Base-by-base conservation (phyloP, 176 grass and related monocot species). In the Aegilops speltoides region DNA sequence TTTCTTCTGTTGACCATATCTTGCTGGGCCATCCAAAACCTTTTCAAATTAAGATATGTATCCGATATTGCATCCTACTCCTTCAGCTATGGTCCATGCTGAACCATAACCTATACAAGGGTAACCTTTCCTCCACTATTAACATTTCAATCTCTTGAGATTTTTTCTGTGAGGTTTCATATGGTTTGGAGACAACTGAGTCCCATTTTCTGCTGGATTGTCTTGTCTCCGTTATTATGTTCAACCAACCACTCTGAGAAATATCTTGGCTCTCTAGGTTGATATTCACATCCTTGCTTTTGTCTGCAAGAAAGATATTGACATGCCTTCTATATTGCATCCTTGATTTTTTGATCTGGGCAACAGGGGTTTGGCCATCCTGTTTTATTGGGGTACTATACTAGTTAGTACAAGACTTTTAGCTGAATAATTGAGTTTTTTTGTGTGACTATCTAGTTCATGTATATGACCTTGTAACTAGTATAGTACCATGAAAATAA, bases 31-130 rank as follows among this genome's bases (percentile, higher is more conserved):
- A 77, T 70, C 28, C 48, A 36, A 45, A 76, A 77, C 26, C 36
- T 84, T 74, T 50, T 37, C 4, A 69, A 52, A 62, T 64, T 26
- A 29, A 77, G 22, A 90, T 86, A 16, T 73, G 50, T 19, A 56
- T 72, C 78, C 40, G 28, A 25, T 78, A 0, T 67, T 50, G 46
- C 14, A 50, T 50, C 14, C 67, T 11, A 37, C 33, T n/a, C 34
- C 67, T 20, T 34, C 19, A 40, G 20, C 5, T 13, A 12, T n/a
- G 4, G 46, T 50, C 46, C 22, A n/a, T 25, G 10, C 68, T 6
- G 20, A n/a, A 13, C 2, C 68, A 50, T 50, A 50, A 50, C 46
- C 46, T 71, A 33, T 38, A n/a, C 9, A 22, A 29, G 7, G 3
- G 43, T 28, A 28, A 28, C 28, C 28, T 28, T 56, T 34, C 8